Conservation (phyloP, 305 asterid species). For the Rubia occidens region DNA sequence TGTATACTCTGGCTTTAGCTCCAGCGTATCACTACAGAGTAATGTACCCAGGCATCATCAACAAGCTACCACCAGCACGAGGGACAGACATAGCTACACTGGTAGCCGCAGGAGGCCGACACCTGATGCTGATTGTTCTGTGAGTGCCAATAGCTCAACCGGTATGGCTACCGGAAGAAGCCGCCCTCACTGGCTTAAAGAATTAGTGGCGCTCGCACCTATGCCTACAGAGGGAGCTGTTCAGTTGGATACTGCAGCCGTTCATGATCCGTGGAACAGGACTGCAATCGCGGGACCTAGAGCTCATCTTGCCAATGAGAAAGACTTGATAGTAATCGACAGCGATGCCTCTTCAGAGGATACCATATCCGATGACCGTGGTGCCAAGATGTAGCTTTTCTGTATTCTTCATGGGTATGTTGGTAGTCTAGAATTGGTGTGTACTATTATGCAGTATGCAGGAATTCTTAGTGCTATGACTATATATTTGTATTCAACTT, state of each 20-base stretch:
- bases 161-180: constrained; percentile 16
- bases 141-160: constrained; percentile 16
- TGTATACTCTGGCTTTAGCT: constrained; percentile 12
- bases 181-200: constrained; percentile 71
- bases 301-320: constrained; percentile 16
- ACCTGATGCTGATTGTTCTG: constrained; percentile 23
- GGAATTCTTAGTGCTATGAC: background rate
- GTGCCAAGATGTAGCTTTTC: constrained; percentile 18
- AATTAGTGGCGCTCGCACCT: constrained; percentile 34
- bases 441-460: background rate
- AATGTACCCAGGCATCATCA: constrained; percentile 20
- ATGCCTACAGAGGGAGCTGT: constrained; percentile 17
- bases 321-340: constrained; percentile 37
- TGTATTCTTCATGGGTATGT: constrained; percentile 5
- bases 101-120: constrained; percentile 20
- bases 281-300: constrained; percentile 2
- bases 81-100: constrained; percentile 15
- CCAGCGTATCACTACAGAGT: constrained; percentile 11
- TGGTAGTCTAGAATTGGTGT: background rate
- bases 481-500: background rate
- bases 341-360: constrained; percentile 80
- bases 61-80: constrained; percentile 17
- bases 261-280: background rate
- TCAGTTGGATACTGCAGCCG: constrained; percentile 13
- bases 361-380: constrained; percentile 57